phyloP scores from a whole-genome alignment of 2,329 filamentous ascomycete genomes.

The Colletotrichum lindemuthianum region DNA sequence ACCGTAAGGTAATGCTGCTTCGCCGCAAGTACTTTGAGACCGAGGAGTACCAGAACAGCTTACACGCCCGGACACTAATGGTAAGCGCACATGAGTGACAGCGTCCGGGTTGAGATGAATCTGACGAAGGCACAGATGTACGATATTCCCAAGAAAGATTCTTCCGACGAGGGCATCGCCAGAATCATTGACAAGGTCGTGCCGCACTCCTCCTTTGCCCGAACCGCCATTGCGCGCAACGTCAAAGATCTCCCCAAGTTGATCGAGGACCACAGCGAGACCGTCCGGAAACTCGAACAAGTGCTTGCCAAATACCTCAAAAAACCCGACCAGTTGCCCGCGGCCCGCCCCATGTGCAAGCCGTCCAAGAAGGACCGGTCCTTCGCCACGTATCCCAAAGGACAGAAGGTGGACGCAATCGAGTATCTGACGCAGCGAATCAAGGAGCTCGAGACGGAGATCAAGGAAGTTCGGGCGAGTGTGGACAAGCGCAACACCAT shows the following conservation, averaged over 20 bases:
- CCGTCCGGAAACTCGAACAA: constrained; percentile 83
- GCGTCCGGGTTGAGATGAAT: neutral
- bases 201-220: constrained; percentile 80
- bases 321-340: constrained; percentile 82
- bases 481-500: constrained; percentile 90
- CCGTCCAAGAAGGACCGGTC: constrained; percentile 83
- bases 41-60: constrained; percentile 85
- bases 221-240: constrained; percentile 87
- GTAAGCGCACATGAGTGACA: constrained; percentile 48
- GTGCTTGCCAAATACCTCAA: constrained; percentile 91
- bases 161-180: constrained; percentile 87
- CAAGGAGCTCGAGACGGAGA: constrained; percentile 80
- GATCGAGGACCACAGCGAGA: constrained; percentile 83
- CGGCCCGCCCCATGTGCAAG: constrained; percentile 79
- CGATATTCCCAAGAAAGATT: constrained; percentile 80
- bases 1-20: constrained; percentile 75
- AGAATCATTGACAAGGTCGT: constrained; percentile 84
- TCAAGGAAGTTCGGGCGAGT: constrained; percentile 82
- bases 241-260: constrained; percentile 89
- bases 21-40: constrained; percentile 85
- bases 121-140: constrained; percentile 70
- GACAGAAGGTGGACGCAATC: constrained; percentile 89
- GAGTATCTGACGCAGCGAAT: constrained; percentile 91
- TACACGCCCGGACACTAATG: constrained; percentile 80
- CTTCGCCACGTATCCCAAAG: constrained; percentile 69